Base-by-base conservation (phyloP, 106 monocot species). In the Cymbidium sinense region DNA sequence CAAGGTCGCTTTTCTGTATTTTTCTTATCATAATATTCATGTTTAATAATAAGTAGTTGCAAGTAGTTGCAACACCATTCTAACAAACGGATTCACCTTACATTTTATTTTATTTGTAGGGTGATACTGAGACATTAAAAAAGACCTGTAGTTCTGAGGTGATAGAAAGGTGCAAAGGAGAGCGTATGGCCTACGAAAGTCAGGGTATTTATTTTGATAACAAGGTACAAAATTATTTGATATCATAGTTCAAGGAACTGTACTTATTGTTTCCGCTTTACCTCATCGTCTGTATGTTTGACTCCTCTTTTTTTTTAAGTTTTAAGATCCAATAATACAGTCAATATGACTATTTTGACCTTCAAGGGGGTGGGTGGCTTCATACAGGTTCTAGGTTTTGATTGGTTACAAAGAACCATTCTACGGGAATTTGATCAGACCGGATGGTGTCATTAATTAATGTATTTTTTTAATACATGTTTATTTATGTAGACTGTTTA, bases 121-220 rank as follows among this genome's bases (percentile, higher is more conserved):
- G 84, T 84, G 98, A 99, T 87, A 72, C 82, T 23, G 90, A 94
- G 75, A 86, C 88, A 11, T 82, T 99, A 58, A 94, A 94, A 77
- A 90, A 92, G 76, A 90, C 87, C 74, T 99, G 94, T 81, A 83
- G 86, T 70, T 64, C 83, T 55, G 94, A 99, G 83, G 90, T 99
- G 75, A 88, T 99, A 83, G 98, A 99, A 74, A 70, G 94, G 27
- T 95, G 98, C 54, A 94, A 92, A 86, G 98, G 87, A 78, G 94
- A 94, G 85, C 82, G 78, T 5, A 78, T 70, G 50, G 98, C 98
- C 47, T 95, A 86, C 82, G 86, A 87, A 75, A 85, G 82, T 73
- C 94, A 92, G 70, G 92, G 83, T 75, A 92, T 90, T 30, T 92
- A 89, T 84, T 90, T 90, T 77, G 94, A 99, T 71, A 92, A 82